Evolutionary conservation across 2,329 filamentous ascomycete genomes (phyloP).

Genomic region (Monilinia laxa): DNA sequence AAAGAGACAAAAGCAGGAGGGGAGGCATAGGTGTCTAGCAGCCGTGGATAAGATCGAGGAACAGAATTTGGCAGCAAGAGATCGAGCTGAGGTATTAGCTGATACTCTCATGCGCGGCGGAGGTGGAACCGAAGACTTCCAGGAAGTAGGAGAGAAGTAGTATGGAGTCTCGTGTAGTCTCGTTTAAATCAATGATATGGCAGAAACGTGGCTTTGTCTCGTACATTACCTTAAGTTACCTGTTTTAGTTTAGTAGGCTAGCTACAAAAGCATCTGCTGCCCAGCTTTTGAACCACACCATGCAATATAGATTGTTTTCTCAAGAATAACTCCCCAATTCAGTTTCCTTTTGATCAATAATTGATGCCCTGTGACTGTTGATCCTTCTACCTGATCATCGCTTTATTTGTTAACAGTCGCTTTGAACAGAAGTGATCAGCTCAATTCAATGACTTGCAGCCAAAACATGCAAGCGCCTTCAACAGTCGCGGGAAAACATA

Average conservation of each 20-base stretch:
- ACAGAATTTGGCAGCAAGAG: neutral
- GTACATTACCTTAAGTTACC: neutral
- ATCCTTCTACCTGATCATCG: neutral
- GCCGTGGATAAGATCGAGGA: slow-evolving; percentile 4
- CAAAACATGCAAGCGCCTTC: neutral
- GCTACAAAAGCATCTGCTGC: neutral
- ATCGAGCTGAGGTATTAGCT: slow-evolving; percentile 6
- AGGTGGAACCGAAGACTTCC: neutral
- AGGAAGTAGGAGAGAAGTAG: neutral
- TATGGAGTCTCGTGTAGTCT: neutral
- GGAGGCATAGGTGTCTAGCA: neutral
- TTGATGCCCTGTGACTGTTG: neutral
- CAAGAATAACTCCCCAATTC: neutral
- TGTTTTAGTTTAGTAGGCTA: neutral
- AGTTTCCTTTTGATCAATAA: neutral
- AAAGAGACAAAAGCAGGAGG: neutral
- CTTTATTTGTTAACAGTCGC: neutral
- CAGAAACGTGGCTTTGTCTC: neutral
- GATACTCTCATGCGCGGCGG: neutral
- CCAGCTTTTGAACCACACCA: neutral
- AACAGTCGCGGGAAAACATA: neutral
- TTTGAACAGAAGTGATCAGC: slow-evolving; percentile 5
- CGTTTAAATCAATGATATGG: neutral
- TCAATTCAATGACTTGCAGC: slow-evolving; percentile 8
- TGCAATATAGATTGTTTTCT: neutral